Evolutionary conservation across 2,329 filamentous ascomycete species (phyloP), one percentile per base, ranked within the genome.

Genomic region (Hymenoscyphus scutula): DNA sequence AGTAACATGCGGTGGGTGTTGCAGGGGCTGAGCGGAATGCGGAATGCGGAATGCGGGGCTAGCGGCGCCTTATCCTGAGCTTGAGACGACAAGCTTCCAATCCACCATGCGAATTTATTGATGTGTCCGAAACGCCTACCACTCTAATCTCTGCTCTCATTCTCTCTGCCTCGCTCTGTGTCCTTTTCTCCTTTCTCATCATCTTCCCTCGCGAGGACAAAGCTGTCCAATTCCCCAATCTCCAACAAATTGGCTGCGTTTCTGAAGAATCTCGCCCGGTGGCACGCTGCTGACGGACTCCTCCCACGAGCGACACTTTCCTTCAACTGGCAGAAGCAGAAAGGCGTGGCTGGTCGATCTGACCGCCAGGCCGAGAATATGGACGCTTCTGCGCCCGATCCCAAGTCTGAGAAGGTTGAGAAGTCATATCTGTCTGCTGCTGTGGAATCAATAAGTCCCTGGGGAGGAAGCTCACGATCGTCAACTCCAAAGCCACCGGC

Each of bases 391-490:
- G 59, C 62, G 61, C 64, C 71, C 27, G 70, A 70, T 56, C 67
- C 62, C 38, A 71, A 69, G 53, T 80, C 81, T 38, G 83, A 80
- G 74, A 85, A 82, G 74, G 65, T 74, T 37, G 84, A 87, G 71
- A 86, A 81, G 74, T 84, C 83, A 2, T 87, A 86, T 69, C 74
- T 87, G 32, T 82, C 81, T 53, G 84, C 82, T 19, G 84, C 85
- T 34, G 82, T 88, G 41, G 84, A 85, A 64, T 86, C 84, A 0
- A 82, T 88, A 63, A 85, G 85, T 61, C 84, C 84, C 0, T 88
- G 85, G 85, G 80, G 78, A 32, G 75, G 71, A 6, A 25, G 45
- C n/a, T 80, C 75, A 64, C 79, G 81, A 60, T 80, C 79, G 58
- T 76, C 79, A 19, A 82, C 81, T 1, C 81, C 83, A 1, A 79